Conservation (phyloP, 257 asterid genomes). For the Rhazya stricta region DNA sequence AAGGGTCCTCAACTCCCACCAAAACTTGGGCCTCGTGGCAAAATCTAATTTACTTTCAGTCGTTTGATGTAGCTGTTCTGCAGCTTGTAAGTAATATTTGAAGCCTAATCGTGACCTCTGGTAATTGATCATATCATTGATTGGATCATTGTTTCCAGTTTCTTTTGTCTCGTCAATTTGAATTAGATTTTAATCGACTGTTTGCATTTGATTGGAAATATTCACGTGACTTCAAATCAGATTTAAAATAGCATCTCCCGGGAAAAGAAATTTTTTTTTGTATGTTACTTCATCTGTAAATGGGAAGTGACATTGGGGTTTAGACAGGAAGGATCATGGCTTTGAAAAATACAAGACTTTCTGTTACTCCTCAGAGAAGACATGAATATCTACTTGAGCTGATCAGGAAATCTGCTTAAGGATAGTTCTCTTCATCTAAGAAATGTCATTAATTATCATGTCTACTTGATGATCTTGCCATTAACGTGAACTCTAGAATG, state of each 20-base stretch:
- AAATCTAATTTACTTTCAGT: slow-evolving; percentile 38
- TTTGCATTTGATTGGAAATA: neutral
- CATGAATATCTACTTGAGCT: neutral
- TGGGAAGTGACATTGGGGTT: neutral
- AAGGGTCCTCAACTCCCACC: slow-evolving; percentile 97
- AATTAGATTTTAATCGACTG: neutral
- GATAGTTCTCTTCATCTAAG: neutral
- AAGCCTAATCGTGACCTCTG: slow-evolving; percentile 30
- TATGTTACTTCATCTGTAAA: neutral
- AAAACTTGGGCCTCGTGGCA: slow-evolving; percentile 73
- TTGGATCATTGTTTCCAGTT: slow-evolving; percentile 6
- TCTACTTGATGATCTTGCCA: neutral
- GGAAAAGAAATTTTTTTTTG: neutral
- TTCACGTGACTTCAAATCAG: neutral
- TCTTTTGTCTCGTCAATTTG: neutral
- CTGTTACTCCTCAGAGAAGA: neutral
- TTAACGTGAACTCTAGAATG: neutral
- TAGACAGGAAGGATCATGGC: neutral
- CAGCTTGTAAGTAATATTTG: slow-evolving; percentile 57
- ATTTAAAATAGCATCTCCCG: neutral
- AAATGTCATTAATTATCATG: neutral
- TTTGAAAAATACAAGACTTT: neutral
- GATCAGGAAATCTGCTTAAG: neutral
- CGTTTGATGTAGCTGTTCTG: slow-evolving; percentile 27
- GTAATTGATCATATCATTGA: slow-evolving; percentile 7